These are phyloP conservation scores for Cyberlindnera suaveolens DNA, from an alignment of 805 yeast species.

Conservation along the genomic window DNA sequence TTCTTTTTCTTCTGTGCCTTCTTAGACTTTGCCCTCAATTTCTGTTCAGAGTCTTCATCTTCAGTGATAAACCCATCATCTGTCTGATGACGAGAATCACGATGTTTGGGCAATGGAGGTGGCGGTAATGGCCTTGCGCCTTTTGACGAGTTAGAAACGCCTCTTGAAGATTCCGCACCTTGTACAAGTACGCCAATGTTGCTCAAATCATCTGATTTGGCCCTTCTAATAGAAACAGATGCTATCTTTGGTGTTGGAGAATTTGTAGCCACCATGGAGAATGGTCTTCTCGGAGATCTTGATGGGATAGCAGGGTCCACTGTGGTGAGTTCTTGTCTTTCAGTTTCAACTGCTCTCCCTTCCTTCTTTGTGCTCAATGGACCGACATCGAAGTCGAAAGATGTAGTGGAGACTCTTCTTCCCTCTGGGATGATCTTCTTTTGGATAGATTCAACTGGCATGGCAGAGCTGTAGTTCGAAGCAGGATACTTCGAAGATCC, in stretches of 20 bases:
- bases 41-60: conserved; percentile 13
- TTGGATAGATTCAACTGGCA: neutral
- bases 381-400: conserved; percentile 20
- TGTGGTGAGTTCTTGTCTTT: conserved; percentile 8
- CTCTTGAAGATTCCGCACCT: conserved; percentile 6
- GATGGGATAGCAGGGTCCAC: conserved; percentile 22
- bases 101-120: conserved; percentile 23
- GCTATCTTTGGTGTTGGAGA: neutral
- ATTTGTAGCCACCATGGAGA: conserved; percentile 4
- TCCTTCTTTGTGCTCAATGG: conserved; percentile 16
- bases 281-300: conserved; percentile 25
- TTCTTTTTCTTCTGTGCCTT: conserved; percentile 6
- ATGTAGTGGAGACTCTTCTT: conserved; percentile 9
- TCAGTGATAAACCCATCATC: conserved; percentile 25
- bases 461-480: neutral
- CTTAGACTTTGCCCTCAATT: neutral
- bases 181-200: conserved; percentile 10
- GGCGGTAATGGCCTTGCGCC: conserved; percentile 24
- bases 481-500: conserved; percentile 1
- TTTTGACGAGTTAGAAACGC: conserved; percentile 3
- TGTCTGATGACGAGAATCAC: neutral
- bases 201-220: conserved; percentile 7
- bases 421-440: conserved; percentile 3
- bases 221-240: conserved; percentile 3
- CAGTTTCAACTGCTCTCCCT: conserved; percentile 2